phyloP scores from a whole-genome alignment of 768 basidiomycete genomes.

The Termitomyces sp. region DNA sequence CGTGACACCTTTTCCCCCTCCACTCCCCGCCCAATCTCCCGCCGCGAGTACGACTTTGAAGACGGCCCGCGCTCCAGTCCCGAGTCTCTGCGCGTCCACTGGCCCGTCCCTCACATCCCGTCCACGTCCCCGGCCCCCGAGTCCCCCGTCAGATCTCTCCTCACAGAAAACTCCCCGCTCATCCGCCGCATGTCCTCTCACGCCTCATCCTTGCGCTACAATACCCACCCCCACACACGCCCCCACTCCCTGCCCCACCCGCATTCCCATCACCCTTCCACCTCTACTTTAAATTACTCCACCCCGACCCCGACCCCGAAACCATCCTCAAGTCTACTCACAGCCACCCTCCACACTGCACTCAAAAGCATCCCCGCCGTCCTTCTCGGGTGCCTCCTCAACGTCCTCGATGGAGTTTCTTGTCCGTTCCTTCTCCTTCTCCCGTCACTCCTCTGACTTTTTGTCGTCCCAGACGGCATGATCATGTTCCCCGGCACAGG shows the following conservation, averaged over 20 bases:
- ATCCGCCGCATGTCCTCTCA: neutral
- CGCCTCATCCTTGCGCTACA: too few species aligned
- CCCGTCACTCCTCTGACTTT: neutral
- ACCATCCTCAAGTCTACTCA: neutral
- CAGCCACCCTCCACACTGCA: conserved; percentile 13
- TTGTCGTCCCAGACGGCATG: conserved; percentile 80
- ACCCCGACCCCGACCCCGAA: too few species aligned
- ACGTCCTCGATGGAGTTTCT: conserved; percentile 91
- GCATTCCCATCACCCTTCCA: too few species aligned
- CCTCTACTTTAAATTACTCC: too few species aligned
- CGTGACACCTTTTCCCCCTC: neutral
- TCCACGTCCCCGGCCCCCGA: neutral
- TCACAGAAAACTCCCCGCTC: conserved; percentile 15
- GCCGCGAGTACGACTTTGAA: conserved; percentile 18
- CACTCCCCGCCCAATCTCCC: conserved; percentile 14
- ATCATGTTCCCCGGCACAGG: conserved; percentile 88
- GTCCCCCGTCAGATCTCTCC: neutral
- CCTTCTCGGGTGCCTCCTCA: conserved; percentile 77
- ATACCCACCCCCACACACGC: neutral
- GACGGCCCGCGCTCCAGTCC: neutral
- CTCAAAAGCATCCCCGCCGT: conserved; percentile 73
- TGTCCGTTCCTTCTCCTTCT: conserved; percentile 44
- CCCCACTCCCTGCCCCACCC: neutral
- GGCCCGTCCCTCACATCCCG: neutral
- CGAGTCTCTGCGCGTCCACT: conserved; percentile 6